Base-by-base conservation (phyloP, 768 basidiomycete genomes). In the Pleurotus cornucopiae region DNA sequence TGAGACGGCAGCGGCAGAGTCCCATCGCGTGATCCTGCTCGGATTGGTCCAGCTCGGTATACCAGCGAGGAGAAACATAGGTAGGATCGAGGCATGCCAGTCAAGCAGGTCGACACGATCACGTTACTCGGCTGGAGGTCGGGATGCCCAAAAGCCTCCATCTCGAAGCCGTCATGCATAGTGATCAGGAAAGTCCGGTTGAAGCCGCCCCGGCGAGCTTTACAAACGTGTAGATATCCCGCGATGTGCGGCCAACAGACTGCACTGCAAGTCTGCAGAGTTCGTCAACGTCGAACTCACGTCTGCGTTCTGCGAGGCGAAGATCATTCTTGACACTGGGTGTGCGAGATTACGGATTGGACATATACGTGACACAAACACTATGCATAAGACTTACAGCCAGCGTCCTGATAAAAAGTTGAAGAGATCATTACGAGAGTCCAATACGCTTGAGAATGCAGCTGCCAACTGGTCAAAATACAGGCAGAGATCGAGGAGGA, bases 11-110 rank as follows among this genome's bases (percentile, higher is more conserved):
- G 68, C 62, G 74, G 71, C 79, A 72, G 70, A 74, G 62, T 61
- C 66, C 66, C 67, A 56, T 56, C 64, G 55, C 74, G 44, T 46
- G 0, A 54, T 25, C 65, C 65, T 61, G 69, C 69, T 73, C 48
- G 60, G 65, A 39, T 69, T 79, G 62, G 37, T 69, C 64, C 63
- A 82, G 49, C n/a, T 76, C 65, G 79, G 80, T 65, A 77, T 66
- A 59, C 74, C 70, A 37, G 76, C 71, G 57, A 71, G 73, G 70
- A 83, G 80, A 69, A 77, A 82, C 60, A 59, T 21, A 64, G 81
- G 80, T 26, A 82, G 72, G 70, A 83, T 77, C 3, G 79, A 69
- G 60, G 81, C 58, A 67, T 82, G 80, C 80, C 78, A 81, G 74
- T 81, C 79, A 54, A 80, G 12, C 67, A 80, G 58, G 69, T 70